Base-by-base conservation (phyloP, 441 rosid species). In the Gossypium schwendimanii region DNA sequence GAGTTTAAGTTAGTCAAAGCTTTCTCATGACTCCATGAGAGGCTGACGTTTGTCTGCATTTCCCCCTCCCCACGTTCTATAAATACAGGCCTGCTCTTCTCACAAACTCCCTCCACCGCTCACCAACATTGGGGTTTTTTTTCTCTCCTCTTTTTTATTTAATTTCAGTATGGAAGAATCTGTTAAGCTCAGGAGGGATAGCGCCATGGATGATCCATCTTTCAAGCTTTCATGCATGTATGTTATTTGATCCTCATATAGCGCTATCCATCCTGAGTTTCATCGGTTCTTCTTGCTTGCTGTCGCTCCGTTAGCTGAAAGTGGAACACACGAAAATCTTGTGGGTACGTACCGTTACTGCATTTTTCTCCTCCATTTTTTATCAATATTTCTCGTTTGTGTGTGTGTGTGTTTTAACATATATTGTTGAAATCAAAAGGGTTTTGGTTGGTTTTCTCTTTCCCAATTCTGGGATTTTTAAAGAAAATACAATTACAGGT, bases 231-330 rank as follows among this genome's bases (percentile, higher is more conserved):
- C 18, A 7, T 4, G 58, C 59, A 2, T 12, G 9, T 24, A 11
- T 45, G 33, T 71, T 6, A 18, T 66, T 1, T 41, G 50, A 65
- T 73, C 23, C 1, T 36, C 47, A 6, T 67, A 33, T 85, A 76
- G 95, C 97, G 95, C 98, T 91, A 84, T 93, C 98, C 92, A 91
- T 93, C 97, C 97, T 93, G 98, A 93, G 98, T 89, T 93, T 89
- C 85, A 88, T 70, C 69, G 97, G 72, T 87, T 88, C 91, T 85
- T 91, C 86, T 75, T 86, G 81, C 96, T 92, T 33, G 39, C 39
- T 33, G 8, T 33, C 39, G 8, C 39, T 33, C 39, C 39, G 39
- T 33, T 6, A 1, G 39, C 39, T 1, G 2, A 33, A 33, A 33
- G 6, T 1, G 39, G 8, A 33, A 6, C 39, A 6, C 39, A 33